Evolutionary conservation across 2,329 filamentous ascomycete species (phyloP).

Genomic region (Aureobasidium melanogenum): DNA sequence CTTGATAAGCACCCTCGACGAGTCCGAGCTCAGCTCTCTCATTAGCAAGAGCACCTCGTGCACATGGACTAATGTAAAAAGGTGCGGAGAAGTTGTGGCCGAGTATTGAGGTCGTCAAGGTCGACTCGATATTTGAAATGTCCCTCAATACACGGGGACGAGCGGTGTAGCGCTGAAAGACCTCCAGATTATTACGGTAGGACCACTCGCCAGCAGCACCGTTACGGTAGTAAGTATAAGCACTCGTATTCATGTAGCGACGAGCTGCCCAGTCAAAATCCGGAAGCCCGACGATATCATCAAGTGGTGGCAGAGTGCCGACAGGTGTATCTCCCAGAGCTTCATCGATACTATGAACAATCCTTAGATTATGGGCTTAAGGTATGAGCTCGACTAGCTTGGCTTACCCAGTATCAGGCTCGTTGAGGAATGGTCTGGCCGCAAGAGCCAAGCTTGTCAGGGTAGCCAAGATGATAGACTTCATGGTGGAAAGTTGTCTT

Average conservation of each 20-base stretch:
- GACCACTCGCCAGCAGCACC: constrained; percentile 22
- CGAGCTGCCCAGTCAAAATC: constrained; percentile 32
- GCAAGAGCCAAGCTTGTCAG: constrained; percentile 19
- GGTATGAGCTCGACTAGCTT: neutral
- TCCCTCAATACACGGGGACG: constrained; percentile 21
- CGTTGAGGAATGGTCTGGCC: constrained; percentile 26
- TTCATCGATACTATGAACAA: constrained; percentile 20
- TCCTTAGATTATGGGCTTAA: neutral
- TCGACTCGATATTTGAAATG: constrained; percentile 18
- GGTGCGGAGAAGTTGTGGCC: constrained; percentile 72
- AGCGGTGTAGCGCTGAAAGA: constrained; percentile 20
- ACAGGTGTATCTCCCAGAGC: constrained; percentile 19
- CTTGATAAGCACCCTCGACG: constrained; percentile 39
- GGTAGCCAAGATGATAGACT: neutral
- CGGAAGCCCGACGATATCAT: constrained; percentile 19
- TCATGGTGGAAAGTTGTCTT: neutral
- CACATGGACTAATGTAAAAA: constrained; percentile 91
- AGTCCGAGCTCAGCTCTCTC: constrained; percentile 54
- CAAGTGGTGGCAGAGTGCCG: constrained; percentile 19
- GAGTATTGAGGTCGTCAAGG: constrained; percentile 67
- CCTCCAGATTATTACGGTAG: constrained; percentile 22
- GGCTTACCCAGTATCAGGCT: constrained; percentile 25
- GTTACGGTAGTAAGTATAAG: constrained; percentile 24
- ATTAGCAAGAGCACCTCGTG: constrained; percentile 83
- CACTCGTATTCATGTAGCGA: constrained; percentile 26